Base-by-base conservation (phyloP, 176 grass and related monocot genomes). In the Oryza nivara region DNA sequence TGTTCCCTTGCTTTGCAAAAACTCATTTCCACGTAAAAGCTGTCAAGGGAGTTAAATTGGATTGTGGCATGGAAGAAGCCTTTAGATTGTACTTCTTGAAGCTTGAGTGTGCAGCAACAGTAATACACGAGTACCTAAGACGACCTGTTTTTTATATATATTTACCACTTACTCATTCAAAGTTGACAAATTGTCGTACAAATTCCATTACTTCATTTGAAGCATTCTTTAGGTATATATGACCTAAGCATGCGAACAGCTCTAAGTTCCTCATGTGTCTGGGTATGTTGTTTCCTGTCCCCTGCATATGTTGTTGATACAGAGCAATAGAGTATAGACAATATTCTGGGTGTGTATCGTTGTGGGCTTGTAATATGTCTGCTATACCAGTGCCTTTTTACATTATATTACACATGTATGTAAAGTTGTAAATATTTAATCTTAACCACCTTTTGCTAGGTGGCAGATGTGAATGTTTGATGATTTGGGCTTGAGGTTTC, bases 401-500 rank as follows among this genome's bases (percentile, higher is more conserved):
- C 86, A 61, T 44, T 44, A 26, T 56, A 49, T 7, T 73, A 2
- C 68, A 5, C 13, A 75, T 84, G 19, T 56, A 84, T 84, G 73
- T 83, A 67, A 65, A 88, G 47, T 17, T 61, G 81, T 83, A 83
- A 25, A 83, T 78, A 70, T 78, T 23, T 70, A 54, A 26, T 45
- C 41, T 14, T 48, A 1, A 38, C 51, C 80, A 83, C 52, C 80
- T 78, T 43, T 9, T 20, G 56, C 19, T 45, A 15, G 51, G 80
- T 83, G 80, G 65, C 40, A 72, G n/a, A 36, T 79, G 67, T 84
- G 74, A 70, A 54, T 68, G 63, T 60, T 56, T 48, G 72, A 52
- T 75, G 46, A 12, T 28, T 58, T 54, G 9, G 32, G 38, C 4
- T 46, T 52, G 44, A 67, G 10, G 8, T 34, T 35, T 46, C 15